phyloP scores from a whole-genome alignment of 148 eudicot species.

The Bassia scoparia region DNA sequence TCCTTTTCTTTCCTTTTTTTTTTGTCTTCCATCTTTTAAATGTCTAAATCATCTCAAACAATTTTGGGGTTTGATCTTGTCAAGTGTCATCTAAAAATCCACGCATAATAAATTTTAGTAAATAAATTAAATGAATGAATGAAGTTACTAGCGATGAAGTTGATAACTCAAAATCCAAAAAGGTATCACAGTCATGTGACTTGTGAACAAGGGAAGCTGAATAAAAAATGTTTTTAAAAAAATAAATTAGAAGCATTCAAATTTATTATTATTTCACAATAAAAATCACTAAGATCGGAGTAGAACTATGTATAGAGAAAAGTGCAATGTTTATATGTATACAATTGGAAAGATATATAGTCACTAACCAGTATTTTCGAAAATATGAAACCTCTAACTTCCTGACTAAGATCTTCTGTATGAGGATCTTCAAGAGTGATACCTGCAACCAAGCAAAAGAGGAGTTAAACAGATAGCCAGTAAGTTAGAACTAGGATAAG shows the following conservation, averaged over 20 bases:
- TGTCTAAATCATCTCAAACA: no score
- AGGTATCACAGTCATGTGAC: background rate
- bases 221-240: background rate
- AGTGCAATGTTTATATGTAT: background rate
- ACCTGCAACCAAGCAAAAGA: constrained; percentile 44
- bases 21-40: no score
- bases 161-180: constrained; percentile 4
- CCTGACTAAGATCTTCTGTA: constrained; percentile 93
- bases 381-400: constrained; percentile 92
- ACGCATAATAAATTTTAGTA: no score
- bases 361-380: constrained; percentile 77
- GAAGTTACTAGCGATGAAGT: background rate
- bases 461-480: background rate
- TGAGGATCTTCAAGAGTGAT: constrained; percentile 92
- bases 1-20: no score
- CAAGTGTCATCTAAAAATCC: no score
- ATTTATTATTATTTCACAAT: constrained; percentile 1
- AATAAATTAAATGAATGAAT: no score
- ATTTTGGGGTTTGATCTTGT: no score
- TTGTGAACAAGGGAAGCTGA: background rate
- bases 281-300: background rate
- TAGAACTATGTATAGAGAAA: background rate
- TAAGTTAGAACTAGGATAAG: background rate
- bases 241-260: background rate
- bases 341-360: background rate